Evolutionary conservation across 2,329 filamentous ascomycete genomes (phyloP).

Genomic region (Fusarium oxysporum): DNA sequence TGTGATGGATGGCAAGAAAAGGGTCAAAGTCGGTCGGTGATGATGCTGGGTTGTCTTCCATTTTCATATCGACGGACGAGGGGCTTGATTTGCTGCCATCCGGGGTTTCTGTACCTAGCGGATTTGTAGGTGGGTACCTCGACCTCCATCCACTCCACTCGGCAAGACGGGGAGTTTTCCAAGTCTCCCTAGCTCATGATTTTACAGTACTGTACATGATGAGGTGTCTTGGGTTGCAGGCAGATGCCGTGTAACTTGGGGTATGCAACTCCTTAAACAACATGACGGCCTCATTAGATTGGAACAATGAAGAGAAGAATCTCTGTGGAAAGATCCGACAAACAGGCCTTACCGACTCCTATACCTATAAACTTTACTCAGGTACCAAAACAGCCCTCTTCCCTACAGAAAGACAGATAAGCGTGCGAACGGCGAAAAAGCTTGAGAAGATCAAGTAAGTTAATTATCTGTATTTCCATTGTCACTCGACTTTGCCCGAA

Average conservation of each 20-base stretch:
- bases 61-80: conserved; percentile 42
- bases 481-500: neutral
- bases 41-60: conserved; percentile 42
- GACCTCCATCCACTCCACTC: conserved; percentile 26
- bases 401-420: neutral
- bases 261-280: neutral
- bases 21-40: conserved; percentile 38
- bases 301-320: neutral
- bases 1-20: conserved; percentile 37
- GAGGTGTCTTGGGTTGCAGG: conserved; percentile 3
- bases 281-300: neutral
- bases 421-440: neutral
- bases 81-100: conserved; percentile 41
- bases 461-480: neutral
- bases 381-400: neutral
- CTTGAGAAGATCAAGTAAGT: neutral
- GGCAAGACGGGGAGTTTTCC: conserved; percentile 28
- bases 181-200: conserved; percentile 1
- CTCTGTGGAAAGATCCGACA: conserved; percentile 5
- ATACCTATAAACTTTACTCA: neutral
- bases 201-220: neutral
- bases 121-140: conserved; percentile 31
- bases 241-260: conserved; percentile 7
- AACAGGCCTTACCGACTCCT: neutral
- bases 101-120: conserved; percentile 29